Percentiles rank a stretch among this genome's conserved stretches.
These are phyloP conservation scores for Draba incana DNA, from an alignment of 345 rosid species.

Conservation along the genomic window DNA sequence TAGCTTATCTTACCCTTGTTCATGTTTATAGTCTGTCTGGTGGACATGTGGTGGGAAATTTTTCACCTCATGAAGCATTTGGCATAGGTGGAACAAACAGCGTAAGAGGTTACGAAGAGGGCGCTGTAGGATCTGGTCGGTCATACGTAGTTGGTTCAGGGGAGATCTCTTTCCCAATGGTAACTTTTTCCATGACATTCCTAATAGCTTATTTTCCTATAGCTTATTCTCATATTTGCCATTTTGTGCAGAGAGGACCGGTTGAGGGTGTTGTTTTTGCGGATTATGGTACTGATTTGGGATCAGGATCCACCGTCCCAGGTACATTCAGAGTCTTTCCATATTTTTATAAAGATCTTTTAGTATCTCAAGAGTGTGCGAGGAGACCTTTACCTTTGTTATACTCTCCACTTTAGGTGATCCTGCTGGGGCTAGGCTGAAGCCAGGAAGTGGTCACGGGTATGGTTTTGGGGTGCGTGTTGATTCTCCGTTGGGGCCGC, in stretches of 20 bases:
- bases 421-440: slow-evolving; percentile 93
- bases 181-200: slow-evolving; percentile 42
- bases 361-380: not conserved
- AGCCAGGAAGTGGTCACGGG: slow-evolving; percentile 94
- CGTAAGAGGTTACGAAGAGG: slow-evolving; percentile 98
- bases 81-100: slow-evolving; percentile 94
- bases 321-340: slow-evolving; percentile 51
- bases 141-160: slow-evolving; percentile 87
- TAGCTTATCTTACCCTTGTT: slow-evolving; percentile 23
- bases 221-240: slow-evolving; percentile 40
- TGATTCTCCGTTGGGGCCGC: slow-evolving; percentile 86
- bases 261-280: slow-evolving; percentile 83
- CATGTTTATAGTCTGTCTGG: slow-evolving; percentile 65
- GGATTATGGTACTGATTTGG: slow-evolving; percentile 91
- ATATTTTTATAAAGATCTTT: slow-evolving; percentile 9
- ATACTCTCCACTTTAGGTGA: slow-evolving; percentile 54
- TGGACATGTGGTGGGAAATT: slow-evolving; percentile 86
- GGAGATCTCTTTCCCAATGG: slow-evolving; percentile 89
- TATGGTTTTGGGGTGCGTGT: slow-evolving; percentile 84
- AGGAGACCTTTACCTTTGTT: slow-evolving; percentile 25
- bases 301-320: slow-evolving; percentile 77
- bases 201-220: slow-evolving; percentile 34
- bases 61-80: slow-evolving; percentile 93
- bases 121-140: slow-evolving; percentile 94
- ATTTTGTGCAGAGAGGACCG: slow-evolving; percentile 69